Evolutionary conservation across 2,329 filamentous ascomycete genomes (phyloP).

Genomic region (Bipolaris sorokiniana): DNA sequence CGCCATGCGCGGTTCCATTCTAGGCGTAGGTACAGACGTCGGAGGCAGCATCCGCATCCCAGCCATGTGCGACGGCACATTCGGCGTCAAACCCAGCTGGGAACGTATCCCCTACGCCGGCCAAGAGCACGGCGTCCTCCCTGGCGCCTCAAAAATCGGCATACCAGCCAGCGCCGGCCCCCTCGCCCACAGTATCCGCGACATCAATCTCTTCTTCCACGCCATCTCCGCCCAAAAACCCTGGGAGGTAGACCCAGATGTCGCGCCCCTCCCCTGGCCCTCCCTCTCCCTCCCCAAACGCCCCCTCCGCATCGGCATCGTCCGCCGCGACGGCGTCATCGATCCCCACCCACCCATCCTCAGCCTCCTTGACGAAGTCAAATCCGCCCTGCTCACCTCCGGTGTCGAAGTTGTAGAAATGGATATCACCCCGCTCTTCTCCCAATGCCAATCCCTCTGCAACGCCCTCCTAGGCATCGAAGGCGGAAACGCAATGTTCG

Average conservation of each 20-base stretch:
- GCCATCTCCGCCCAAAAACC: constrained; percentile 60
- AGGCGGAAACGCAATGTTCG: constrained; percentile 62
- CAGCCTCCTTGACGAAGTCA: constrained; percentile 55
- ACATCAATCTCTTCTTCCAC: constrained; percentile 61
- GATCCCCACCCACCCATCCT: constrained; percentile 60
- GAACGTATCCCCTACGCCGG: constrained; percentile 60
- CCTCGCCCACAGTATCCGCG: constrained; percentile 55
- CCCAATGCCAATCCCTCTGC: constrained; percentile 62
- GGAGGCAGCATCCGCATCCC: constrained; percentile 62
- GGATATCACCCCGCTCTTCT: constrained; percentile 59
- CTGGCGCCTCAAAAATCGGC: constrained; percentile 55
- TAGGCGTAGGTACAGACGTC: constrained; percentile 62
- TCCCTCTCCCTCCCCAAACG: constrained; percentile 27
- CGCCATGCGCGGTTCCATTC: constrained; percentile 55
- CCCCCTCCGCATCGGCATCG: constrained; percentile 55
- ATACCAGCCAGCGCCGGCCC: constrained; percentile 56
- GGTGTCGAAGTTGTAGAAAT: constrained; percentile 66
- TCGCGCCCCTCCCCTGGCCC: constrained; percentile 50
- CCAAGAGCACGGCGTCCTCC: constrained; percentile 56
- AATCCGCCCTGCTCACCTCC: constrained; percentile 35
- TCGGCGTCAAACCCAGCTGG: constrained; percentile 55
- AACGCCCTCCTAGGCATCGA: constrained; percentile 66
- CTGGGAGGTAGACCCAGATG: constrained; percentile 57
- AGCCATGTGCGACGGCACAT: constrained; percentile 57
- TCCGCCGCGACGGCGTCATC: constrained; percentile 58